Percentiles rank a stretch among this genome's conserved stretches.
Conservation (phyloP, 1,284 basidiomycete species). For the Takashimella tepidaria region DNA sequence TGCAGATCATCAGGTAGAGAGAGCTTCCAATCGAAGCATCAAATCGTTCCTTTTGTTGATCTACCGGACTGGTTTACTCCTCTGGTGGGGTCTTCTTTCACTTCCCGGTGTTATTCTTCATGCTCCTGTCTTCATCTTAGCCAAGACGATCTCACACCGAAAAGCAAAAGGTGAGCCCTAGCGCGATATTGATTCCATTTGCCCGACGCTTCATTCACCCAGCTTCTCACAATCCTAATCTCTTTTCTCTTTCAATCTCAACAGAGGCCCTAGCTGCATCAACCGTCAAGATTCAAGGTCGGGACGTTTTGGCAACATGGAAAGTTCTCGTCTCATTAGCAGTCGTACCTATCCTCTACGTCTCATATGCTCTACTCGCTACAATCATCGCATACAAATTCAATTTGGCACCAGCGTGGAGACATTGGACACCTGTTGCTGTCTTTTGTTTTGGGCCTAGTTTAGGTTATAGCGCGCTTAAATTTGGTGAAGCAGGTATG, state of each 20-base stretch:
- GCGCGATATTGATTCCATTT: neutral
- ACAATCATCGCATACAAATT: constrained; percentile 70
- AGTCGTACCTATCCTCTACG: constrained; percentile 81
- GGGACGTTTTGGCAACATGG: constrained; percentile 97
- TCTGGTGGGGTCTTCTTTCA: constrained; percentile 80
- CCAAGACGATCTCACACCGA: constrained; percentile 77
- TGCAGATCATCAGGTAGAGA: constrained; percentile 91
- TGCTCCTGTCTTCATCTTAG: constrained; percentile 89
- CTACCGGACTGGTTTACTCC: constrained; percentile 76
- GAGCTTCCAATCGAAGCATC: constrained; percentile 76
- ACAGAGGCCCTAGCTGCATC: constrained; percentile 94
- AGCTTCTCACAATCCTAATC: neutral
- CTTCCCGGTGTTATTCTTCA: constrained; percentile 94
- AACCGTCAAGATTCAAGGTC: constrained; percentile 88
- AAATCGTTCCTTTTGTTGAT: constrained; percentile 79
- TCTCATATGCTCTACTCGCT: constrained; percentile 74
- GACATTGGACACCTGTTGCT: constrained; percentile 72
- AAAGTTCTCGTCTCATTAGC: constrained; percentile 94
- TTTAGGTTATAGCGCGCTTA: constrained; percentile 90
- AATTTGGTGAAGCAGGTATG: constrained; percentile 98
- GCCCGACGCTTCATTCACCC: neutral
- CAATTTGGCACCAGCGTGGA: constrained; percentile 57
- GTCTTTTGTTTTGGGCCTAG: constrained; percentile 73
- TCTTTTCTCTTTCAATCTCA: neutral
- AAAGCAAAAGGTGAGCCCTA: constrained; percentile 75